Evolutionary conservation across 441 rosid species (phyloP).

Genomic region (Dalechampia spathulata): DNA sequence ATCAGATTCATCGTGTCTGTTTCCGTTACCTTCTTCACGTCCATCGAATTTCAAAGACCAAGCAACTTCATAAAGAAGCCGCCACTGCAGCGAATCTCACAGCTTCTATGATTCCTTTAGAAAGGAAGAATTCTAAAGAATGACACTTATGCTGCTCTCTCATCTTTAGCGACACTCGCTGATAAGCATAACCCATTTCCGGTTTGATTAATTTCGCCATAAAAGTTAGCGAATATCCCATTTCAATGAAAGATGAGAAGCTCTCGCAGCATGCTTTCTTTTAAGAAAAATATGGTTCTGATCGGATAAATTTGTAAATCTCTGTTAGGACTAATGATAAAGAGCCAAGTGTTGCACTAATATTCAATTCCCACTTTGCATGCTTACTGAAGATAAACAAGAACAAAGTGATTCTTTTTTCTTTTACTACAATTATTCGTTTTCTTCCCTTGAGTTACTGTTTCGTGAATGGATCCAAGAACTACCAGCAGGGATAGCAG

Average conservation of each 20-base stretch:
- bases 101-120: conserved; percentile 23
- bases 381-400: conserved; percentile 1
- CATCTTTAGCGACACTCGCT: too few species aligned
- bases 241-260: too few species aligned
- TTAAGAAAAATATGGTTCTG: too few species aligned
- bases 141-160: too few species aligned
- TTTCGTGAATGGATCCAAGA: conserved; percentile 31
- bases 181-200: too few species aligned
- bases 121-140: not conserved
- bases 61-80: conserved; percentile 22
- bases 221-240: too few species aligned
- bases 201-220: too few species aligned
- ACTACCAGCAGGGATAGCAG: conserved; percentile 18
- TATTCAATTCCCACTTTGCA: not conserved
- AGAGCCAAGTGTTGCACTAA: not conserved
- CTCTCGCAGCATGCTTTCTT: too few species aligned
- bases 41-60: conserved; percentile 10
- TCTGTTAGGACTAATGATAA: too few species aligned
- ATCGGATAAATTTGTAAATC: too few species aligned
- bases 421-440: too few species aligned
- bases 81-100: not conserved
- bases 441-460: not conserved
- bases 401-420: conserved; percentile 4
- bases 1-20: conserved; percentile 27
- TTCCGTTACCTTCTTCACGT: conserved; percentile 9